Evolutionary conservation across 768 basidiomycete genomes (phyloP), one percentile per base, ranked within the genome.

Genomic region (Scleroderma bovista): DNA sequence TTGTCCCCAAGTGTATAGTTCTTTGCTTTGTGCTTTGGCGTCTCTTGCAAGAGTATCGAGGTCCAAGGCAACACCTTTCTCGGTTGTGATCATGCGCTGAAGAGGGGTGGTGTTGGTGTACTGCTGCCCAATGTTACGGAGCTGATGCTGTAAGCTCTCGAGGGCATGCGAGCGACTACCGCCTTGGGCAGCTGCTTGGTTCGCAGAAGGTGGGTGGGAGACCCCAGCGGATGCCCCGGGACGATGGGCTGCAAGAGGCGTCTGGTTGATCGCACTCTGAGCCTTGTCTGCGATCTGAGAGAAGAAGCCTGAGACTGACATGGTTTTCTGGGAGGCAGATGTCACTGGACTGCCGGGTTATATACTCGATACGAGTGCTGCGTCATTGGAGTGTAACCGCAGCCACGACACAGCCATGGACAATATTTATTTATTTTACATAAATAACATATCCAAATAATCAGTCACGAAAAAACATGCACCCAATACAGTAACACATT

Each of bases 1-100:
- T 63, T 91, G 88, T 12, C 90, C 89, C 89, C 89, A 93, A 13
- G 78, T 79, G 58, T 89, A 93, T 22, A 92, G 70, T 52, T 92
- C 91, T 67, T 91, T 92, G 75, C 87, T 88, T 61, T 84, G 81
- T 1, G 77, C 69, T 61, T 90, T 84, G 8, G 75, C 60, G 58
- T 89, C 83, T 55, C 84, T 79, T 3, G 81, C 72, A 26, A 84
- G 66, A 50, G 73, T 75, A 56, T 90, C 85, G 58, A 79, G 77
- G 65, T 88, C 87, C 56, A 93, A 75, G 17, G 84, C 81, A 15
- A 91, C 72, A 4, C 89, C 84, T 65, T 92, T 93, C 63, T 80
- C 78, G 6, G 78, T 69, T 0, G 90, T 92, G 54, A 93, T 83
- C 51, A 91, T 81, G 62, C 81, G 85, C 71, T 92, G 90, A 0